phyloP scores from a whole-genome alignment of 257 asterid genomes.

The Apocynum venetum region DNA sequence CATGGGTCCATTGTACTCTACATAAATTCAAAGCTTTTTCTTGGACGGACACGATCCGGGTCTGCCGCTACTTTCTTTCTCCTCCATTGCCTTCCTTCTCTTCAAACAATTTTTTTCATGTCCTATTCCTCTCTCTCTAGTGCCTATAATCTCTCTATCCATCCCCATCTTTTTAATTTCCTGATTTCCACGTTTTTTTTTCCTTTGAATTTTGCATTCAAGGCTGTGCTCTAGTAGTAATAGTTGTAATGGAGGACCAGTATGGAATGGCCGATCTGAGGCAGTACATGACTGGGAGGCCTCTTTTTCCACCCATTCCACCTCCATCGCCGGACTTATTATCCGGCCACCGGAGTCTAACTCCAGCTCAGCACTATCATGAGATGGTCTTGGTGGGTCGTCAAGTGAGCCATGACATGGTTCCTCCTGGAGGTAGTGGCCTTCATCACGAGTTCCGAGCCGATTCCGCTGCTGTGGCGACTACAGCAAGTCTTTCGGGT shows the following conservation, averaged over 20 bases:
- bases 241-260: conserved; percentile 58
- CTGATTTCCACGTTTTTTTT: too few species aligned
- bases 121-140: conserved; percentile 6
- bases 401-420: conserved; percentile 8
- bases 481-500: conserved; percentile 16
- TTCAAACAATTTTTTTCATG: background rate
- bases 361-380: conserved; percentile 29
- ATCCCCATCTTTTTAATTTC: background rate
- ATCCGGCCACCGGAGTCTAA: conserved; percentile 35
- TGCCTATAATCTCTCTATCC: background rate
- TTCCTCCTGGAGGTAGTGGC: conserved; percentile 10
- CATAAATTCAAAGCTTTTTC: conserved; percentile 46
- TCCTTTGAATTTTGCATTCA: background rate
- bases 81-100: conserved; percentile 31
- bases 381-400: conserved; percentile 43
- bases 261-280: conserved; percentile 72
- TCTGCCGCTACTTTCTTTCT: conserved; percentile 73
- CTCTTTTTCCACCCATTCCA: conserved; percentile 42
- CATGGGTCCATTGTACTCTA: conserved; percentile 49
- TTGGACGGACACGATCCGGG: conserved; percentile 79
- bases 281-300: conserved; percentile 51
- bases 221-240: too few species aligned
- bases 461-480: conserved; percentile 30
- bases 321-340: conserved; percentile 46
- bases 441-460: conserved; percentile 41